Evolutionary conservation across 1,284 basidiomycete genomes (phyloP), one percentile per base, ranked within the genome.

Genomic region (Cystobasidium slooffiae): DNA sequence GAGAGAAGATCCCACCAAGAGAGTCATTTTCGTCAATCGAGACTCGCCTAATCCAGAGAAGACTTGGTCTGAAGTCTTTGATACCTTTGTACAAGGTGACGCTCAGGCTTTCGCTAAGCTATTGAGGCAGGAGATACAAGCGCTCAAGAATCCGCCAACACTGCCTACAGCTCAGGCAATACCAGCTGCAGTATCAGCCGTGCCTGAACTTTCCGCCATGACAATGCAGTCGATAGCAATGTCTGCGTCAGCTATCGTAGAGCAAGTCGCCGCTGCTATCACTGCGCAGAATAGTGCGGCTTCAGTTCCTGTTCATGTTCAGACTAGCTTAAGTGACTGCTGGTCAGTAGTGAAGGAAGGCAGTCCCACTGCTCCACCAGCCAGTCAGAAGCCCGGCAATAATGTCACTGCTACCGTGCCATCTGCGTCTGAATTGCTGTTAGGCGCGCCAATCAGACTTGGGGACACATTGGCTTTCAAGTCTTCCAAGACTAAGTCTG

Each of bases 31-130:
- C 81, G 85, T 97, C 75, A 97, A 97, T 82, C 85, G 93, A 72
- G 93, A 97, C 79, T 93, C 94, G 79, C 94, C 94, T 0, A 87
- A 89, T 14, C 92, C 92, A 10, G 89, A 89, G 7, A 86, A 88
- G 65, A 92, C 94, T 78, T 97, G 93, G 93, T 90, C 92, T 77
- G 91, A 89, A 24, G 89, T 94, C 1, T 97, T 97, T 79, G 94
- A 97, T 82, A 87, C 89, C 39, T 97, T 93, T 92, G 83, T 94
- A 59, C 88, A 93, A 78, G 93, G 94, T 3, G 93, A 97, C 80
- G 89, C 93, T 3, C 94, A 97, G 82, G 81, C 81, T 31, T 93
- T 94, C 82, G 90, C 91, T 2, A 82, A 83, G 52, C 81, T 72
- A 6, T 76, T 79, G 1, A 78, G 77, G 62, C 52, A 75, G 9